Evolutionary conservation across 1,139 yeast genomes (phyloP), one percentile per base, ranked within the genome.

Genomic region (Candida pseudocylindracea): DNA sequence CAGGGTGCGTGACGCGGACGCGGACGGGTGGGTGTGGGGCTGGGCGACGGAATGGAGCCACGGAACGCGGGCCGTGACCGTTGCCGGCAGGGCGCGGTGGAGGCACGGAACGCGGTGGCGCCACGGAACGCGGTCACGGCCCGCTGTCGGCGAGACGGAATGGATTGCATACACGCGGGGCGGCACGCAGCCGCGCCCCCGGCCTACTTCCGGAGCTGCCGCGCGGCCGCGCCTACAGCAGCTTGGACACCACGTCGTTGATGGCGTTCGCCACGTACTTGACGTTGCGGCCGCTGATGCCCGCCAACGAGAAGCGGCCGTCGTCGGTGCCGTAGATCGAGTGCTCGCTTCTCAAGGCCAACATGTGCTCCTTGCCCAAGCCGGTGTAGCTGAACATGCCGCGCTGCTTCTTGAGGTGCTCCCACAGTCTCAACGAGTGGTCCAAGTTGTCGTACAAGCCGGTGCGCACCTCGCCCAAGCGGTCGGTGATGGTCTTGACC

Each of bases 361-460:
- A 60, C 32, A 79, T 88, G 53, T 81, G 93, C 30, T 63, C 66
- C 31, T 71, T 57, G 27, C 57, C 52, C 41, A 88, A 65, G 10
- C 95, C 94, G 30, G 95, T 85, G 60, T 66, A 88, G 36, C 85
- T 80, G 54, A 88, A 88, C 96, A 88, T 88, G 48, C 98, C 98
- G 52, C 91, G 78, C 55, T 88, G 96, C 48, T 72, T 63, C 39
- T 74, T 61, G 50, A 88, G 65, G 50, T 80, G 93, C 37, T 73
- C 76, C 96, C 96, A 88, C 49, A 68, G 64, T 48, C 72, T 72
- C 41, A 59, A 57, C 38, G 58, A 41, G 45, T 59, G 59, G 53
- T 64, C 69, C 48, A 67, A 60, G 41, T 58, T 64, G 37, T 71
- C 67, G 48, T 60, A 62, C 45, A 76, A 63, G 39, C 71, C 59